phyloP scores from a whole-genome alignment of 805 yeast genomes.

The Candida vartiovaarae region DNA sequence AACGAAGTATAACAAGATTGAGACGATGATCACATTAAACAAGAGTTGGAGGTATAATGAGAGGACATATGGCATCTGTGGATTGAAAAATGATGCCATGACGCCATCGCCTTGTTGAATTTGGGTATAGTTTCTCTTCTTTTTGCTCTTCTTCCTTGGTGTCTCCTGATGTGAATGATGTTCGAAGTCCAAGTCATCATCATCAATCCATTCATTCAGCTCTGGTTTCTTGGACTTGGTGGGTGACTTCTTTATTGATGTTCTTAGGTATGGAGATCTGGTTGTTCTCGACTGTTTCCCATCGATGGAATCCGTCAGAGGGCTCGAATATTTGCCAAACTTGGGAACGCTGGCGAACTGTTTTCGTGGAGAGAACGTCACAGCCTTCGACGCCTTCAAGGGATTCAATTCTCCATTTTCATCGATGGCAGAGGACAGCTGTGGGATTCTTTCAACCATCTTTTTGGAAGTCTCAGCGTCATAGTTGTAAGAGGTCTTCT shows the following conservation, averaged over 20 bases:
- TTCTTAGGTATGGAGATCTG: conserved; percentile 16
- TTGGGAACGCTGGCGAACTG: conserved; percentile 7
- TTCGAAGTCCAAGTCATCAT: conserved; percentile 10
- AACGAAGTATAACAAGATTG: conserved; percentile 44
- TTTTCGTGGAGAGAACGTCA: conserved; percentile 31
- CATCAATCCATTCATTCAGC: conserved; percentile 17
- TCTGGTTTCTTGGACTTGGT: conserved; percentile 5
- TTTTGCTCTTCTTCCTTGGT: neutral
- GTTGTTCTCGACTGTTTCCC: conserved; percentile 8
- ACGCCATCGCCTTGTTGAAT: neutral
- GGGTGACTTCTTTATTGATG: conserved; percentile 1
- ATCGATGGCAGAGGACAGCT: conserved; percentile 17
- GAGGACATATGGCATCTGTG: conserved; percentile 47
- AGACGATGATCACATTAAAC: conserved; percentile 47
- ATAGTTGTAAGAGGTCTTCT: conserved; percentile 8
- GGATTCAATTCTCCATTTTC: conserved; percentile 26
- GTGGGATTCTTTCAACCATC: conserved; percentile 17
- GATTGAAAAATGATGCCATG: conserved; percentile 28
- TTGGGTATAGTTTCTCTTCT: conserved; percentile 1
- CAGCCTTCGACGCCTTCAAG: conserved; percentile 26
- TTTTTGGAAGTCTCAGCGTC: conserved; percentile 15
- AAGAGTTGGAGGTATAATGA: conserved; percentile 58
- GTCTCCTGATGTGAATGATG: too few relatives aligned
- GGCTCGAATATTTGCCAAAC: conserved; percentile 15
- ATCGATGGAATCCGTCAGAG: conserved; percentile 19